phyloP scores from a whole-genome alignment of 352 stramenopile genomes.

The Elongisporangium anandrum region DNA sequence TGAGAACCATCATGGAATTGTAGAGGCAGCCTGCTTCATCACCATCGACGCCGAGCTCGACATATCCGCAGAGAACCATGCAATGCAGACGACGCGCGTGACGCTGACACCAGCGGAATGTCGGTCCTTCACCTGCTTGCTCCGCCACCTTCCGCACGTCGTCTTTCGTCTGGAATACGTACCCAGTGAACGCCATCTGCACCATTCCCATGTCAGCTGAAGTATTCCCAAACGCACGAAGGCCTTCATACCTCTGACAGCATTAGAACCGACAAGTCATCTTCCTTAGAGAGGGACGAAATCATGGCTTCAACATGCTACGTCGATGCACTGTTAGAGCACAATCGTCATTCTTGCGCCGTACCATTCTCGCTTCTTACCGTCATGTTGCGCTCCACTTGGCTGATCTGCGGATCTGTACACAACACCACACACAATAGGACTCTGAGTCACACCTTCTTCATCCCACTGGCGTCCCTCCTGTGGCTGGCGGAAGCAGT shows the following conservation, averaged over 20 bases:
- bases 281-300: slow-evolving; percentile 27
- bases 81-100: slow-evolving; percentile 60
- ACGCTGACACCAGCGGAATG: slow-evolving; percentile 62
- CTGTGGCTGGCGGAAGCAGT: neutral
- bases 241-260: slow-evolving; percentile 51
- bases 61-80: slow-evolving; percentile 70
- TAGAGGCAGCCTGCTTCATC: slow-evolving; percentile 31
- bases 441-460: neutral
- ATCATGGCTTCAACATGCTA: slow-evolving; percentile 70
- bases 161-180: slow-evolving; percentile 60
- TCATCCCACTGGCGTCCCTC: neutral
- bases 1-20: slow-evolving; percentile 83
- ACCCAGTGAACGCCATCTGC: slow-evolving; percentile 82
- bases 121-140: slow-evolving; percentile 36
- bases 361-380: slow-evolving; percentile 14
- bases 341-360: neutral
- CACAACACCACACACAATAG: neutral
- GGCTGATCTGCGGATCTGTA: slow-evolving; percentile 60
- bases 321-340: neutral
- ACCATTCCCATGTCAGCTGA: neutral
- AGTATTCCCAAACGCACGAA: slow-evolving; percentile 1
- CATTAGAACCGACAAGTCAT: slow-evolving; percentile 70
- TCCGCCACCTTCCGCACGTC: slow-evolving; percentile 66
- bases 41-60: slow-evolving; percentile 25
- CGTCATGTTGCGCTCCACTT: slow-evolving; percentile 68